phyloP scores from a whole-genome alignment of 106 monocot genomes.

The Ottelia alismoides region DNA sequence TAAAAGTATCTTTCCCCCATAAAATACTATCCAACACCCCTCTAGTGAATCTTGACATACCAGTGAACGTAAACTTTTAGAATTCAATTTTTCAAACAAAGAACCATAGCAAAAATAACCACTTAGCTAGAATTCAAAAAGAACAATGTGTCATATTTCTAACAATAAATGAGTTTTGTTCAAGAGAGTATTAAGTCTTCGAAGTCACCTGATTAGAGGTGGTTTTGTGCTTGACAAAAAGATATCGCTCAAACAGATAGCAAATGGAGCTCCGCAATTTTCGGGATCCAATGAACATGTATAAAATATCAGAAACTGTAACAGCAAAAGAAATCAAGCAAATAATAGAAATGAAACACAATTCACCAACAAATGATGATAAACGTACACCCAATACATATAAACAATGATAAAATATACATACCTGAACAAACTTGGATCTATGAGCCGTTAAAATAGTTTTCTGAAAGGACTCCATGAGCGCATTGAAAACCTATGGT shows the following conservation, averaged over 20 bases:
- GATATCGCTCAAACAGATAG: conserved; percentile 43
- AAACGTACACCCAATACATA: background rate
- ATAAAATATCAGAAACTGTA: conserved; percentile 96
- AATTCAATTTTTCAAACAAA: too few relatives aligned
- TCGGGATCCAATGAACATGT: conserved; percentile 94
- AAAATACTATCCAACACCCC: too few relatives aligned
- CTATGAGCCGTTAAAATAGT: conserved; percentile 79
- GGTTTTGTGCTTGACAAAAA: conserved; percentile 47
- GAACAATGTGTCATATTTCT: too few relatives aligned
- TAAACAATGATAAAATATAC: background rate
- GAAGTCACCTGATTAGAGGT: too few relatives aligned
- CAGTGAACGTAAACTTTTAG: too few relatives aligned
- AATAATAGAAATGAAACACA: background rate
- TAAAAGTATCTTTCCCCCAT: too few relatives aligned
- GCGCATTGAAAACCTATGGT: conserved; percentile 65
- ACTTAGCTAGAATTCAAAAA: too few relatives aligned
- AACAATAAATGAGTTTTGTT: too few relatives aligned
- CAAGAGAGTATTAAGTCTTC: too few relatives aligned
- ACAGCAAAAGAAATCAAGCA: background rate
- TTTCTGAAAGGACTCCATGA: conserved; percentile 48
- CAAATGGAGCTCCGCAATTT: conserved; percentile 51
- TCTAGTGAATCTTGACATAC: too few relatives aligned
- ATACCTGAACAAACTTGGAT: conserved; percentile 91
- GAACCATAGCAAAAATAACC: too few relatives aligned
- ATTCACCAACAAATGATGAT: background rate